Evolutionary conservation across 1,139 yeast species (phyloP).

Genomic region (Meyerozyma guilliermondii): DNA sequence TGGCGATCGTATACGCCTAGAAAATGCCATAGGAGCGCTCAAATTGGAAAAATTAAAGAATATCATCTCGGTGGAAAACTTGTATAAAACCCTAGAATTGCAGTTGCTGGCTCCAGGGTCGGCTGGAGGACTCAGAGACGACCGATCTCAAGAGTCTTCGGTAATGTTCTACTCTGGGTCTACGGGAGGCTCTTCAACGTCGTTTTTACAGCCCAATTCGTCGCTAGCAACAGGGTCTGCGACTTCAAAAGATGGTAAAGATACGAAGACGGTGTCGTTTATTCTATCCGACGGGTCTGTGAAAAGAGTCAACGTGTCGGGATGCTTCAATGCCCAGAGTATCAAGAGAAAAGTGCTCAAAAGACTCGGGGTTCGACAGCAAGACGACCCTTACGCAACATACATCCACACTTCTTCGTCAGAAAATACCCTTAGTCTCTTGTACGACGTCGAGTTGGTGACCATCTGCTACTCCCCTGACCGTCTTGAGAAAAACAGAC

Average conservation of each 20-base stretch:
- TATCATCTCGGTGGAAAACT: conserved; percentile 26
- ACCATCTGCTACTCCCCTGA: conserved; percentile 77
- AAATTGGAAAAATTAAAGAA: conserved; percentile 33
- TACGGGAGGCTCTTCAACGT: neutral
- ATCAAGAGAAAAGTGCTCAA: conserved; percentile 68
- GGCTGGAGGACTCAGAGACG: neutral
- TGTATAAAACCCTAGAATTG: conserved; percentile 22
- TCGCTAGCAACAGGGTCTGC: neutral
- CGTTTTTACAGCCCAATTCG: neutral
- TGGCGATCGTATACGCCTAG: conserved; percentile 75
- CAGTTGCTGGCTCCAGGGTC: conserved; percentile 4
- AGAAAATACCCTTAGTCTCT: conserved; percentile 42
- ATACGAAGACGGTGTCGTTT: conserved; percentile 31
- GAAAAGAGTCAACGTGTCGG: conserved; percentile 67
- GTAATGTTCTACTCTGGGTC: neutral
- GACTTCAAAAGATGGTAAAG: conserved; percentile 33
- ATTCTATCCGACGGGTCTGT: conserved; percentile 75
- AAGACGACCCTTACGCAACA: conserved; percentile 37
- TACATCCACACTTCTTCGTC: conserved; percentile 25
- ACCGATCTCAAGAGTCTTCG: neutral
- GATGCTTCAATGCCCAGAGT: conserved; percentile 77
- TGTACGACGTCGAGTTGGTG: conserved; percentile 77
- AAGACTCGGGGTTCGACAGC: conserved; percentile 47
- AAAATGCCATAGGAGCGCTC: conserved; percentile 45
- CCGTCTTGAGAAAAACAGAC: conserved; percentile 64